Conservation (phyloP, 768 basidiomycete species). For the Agrocybe chaxingu region DNA sequence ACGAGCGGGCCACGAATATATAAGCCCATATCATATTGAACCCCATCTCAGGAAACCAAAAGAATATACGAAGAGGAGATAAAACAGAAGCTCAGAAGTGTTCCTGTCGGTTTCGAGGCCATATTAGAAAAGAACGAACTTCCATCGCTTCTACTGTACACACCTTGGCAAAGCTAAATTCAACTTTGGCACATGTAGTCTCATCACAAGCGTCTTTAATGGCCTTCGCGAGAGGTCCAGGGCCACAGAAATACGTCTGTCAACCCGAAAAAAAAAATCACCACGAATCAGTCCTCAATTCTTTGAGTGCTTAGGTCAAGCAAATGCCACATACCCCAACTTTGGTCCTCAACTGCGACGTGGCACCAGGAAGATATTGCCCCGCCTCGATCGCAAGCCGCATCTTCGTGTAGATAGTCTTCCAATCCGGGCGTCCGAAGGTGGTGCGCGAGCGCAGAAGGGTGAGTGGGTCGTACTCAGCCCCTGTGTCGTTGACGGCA, state of each 20-base stretch:
- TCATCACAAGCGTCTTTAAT: constrained; percentile 70
- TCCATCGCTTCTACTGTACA: neutral
- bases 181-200: constrained; percentile 51
- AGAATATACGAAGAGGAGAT: too few species aligned
- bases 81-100: constrained; percentile 43
- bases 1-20: too few species aligned
- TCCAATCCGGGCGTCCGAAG: constrained; percentile 92
- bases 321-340: constrained; percentile 60
- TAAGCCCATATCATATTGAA: too few species aligned
- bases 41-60: too few species aligned
- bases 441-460: constrained; percentile 85
- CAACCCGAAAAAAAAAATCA: constrained; percentile 8
- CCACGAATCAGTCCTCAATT: neutral
- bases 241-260: constrained; percentile 89
- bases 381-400: constrained; percentile 78
- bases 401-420: constrained; percentile 72
- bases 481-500: constrained; percentile 83
- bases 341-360: constrained; percentile 75
- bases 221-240: constrained; percentile 66
- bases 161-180: constrained; percentile 86
- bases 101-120: constrained; percentile 35
- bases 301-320: neutral
- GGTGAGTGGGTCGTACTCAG: constrained; percentile 86
- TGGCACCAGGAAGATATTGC: constrained; percentile 78
- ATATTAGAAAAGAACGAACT: neutral